These are phyloP conservation scores for Kitagawia praeruptora DNA, from an alignment of 129 eudicot genomes.

Conservation along the genomic window DNA sequence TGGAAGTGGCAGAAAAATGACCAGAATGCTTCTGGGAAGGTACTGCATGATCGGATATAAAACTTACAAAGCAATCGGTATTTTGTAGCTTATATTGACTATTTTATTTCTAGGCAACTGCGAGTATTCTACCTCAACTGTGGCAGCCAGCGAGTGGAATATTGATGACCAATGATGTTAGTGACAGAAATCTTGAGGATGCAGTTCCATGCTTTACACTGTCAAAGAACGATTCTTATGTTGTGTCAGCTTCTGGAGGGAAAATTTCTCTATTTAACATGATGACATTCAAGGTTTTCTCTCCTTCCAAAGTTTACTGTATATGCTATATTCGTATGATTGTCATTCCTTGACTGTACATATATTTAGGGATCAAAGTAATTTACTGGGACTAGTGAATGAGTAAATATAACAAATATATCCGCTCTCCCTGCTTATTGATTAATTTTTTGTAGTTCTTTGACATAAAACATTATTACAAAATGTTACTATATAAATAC, in stretches of 20 bases:
- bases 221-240: constrained; percentile 73
- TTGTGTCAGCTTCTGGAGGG: constrained; percentile 85
- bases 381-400: background rate
- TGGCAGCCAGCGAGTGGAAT: constrained; percentile 75
- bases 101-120: constrained; percentile 42
- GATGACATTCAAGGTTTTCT: constrained; percentile 63
- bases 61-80: background rate
- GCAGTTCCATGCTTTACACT: constrained; percentile 68
- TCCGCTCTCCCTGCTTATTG: background rate
- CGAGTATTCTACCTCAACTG: constrained; percentile 44
- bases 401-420: background rate
- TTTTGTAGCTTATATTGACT: background rate
- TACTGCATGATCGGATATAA: background rate
- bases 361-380: background rate
- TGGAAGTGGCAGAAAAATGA: constrained; percentile 73
- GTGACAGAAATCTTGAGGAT: constrained; percentile 55
- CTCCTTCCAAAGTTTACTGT: background rate
- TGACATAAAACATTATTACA: background rate
- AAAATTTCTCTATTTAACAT: constrained; percentile 66
- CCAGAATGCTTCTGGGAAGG: constrained; percentile 48
- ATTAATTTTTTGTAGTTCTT: background rate
- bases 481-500: background rate
- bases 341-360: background rate
- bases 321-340: background rate
- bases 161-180: constrained; percentile 65